phyloP scores from a whole-genome alignment of 2,329 filamentous ascomycete genomes.

The Thelonectria olida region DNA sequence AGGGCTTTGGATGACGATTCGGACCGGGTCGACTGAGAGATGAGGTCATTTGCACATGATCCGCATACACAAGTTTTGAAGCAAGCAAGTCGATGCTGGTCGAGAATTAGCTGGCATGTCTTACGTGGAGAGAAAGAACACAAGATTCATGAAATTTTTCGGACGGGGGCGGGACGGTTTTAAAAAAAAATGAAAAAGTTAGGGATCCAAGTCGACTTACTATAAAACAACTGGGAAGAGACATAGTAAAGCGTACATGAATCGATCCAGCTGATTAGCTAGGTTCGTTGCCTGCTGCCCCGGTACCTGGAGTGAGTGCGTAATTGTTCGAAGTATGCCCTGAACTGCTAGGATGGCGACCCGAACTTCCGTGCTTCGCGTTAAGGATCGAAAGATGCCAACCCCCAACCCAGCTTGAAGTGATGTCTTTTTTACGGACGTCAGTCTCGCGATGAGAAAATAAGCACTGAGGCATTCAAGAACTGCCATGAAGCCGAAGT shows the following conservation, averaged over 20 bases:
- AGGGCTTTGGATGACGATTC: no score
- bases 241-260: conserved; percentile 51
- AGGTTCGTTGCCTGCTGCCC: conserved; percentile 47
- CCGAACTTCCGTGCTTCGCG: conserved; percentile 47
- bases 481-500: conserved; percentile 49
- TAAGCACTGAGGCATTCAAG: conserved; percentile 48
- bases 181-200: no score
- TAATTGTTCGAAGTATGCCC: conserved; percentile 47
- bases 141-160: no score
- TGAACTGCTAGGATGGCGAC: conserved; percentile 46
- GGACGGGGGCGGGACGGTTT: no score
- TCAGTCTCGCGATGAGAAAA: conserved; percentile 48
- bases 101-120: no score
- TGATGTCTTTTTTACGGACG: conserved; percentile 30
- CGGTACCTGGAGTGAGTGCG: conserved; percentile 47
- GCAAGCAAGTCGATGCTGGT: no score
- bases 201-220: no score
- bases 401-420: conserved; percentile 34
- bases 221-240: conserved; percentile 51
- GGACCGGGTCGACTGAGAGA: no score
- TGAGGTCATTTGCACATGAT: no score
- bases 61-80: no score
- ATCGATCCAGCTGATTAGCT: conserved; percentile 50
- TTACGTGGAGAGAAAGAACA: no score
- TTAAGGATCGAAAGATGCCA: conserved; percentile 48